Evolutionary conservation across 345 rosid species (phyloP).

Genomic region (Ricinus communis): DNA sequence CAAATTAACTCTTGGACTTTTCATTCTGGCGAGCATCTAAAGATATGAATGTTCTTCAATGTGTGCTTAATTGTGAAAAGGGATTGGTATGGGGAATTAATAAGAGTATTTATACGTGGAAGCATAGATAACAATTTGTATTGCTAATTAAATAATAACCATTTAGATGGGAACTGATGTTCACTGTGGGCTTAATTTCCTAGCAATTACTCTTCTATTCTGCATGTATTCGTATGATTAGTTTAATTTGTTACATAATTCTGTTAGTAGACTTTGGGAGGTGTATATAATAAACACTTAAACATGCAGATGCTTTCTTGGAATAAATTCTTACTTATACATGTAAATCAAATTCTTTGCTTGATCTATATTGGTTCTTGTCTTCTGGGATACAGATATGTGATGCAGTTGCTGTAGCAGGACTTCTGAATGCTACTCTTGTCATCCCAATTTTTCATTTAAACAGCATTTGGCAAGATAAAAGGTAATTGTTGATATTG

Average conservation of each 20-base stretch:
- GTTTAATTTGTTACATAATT: not conserved
- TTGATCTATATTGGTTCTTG: not conserved
- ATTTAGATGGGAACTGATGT: no score
- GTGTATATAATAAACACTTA: not conserved
- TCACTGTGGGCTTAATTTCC: no score
- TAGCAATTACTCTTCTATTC: no score
- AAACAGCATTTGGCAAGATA: constrained; percentile 98
- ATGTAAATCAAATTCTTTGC: not conserved
- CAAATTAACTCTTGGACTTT: no score
- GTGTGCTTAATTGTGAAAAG: no score
- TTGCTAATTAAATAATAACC: no score
- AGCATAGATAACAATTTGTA: no score
- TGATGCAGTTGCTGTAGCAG: constrained; percentile 98
- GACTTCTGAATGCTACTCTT: constrained; percentile 92
- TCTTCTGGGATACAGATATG: constrained; percentile 54
- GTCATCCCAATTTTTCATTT: constrained; percentile 90
- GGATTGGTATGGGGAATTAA: no score
- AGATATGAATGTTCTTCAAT: no score
- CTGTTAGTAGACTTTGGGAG: not conserved
- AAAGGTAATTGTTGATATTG: constrained; percentile 59
- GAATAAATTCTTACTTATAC: not conserved
- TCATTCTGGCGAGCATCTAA: no score
- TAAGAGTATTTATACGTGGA: no score
- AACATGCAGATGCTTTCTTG: not conserved
- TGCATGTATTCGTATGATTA: no score